Conservation (phyloP, 768 basidiomycete genomes). For the Pulveroboletus ravenelii region DNA sequence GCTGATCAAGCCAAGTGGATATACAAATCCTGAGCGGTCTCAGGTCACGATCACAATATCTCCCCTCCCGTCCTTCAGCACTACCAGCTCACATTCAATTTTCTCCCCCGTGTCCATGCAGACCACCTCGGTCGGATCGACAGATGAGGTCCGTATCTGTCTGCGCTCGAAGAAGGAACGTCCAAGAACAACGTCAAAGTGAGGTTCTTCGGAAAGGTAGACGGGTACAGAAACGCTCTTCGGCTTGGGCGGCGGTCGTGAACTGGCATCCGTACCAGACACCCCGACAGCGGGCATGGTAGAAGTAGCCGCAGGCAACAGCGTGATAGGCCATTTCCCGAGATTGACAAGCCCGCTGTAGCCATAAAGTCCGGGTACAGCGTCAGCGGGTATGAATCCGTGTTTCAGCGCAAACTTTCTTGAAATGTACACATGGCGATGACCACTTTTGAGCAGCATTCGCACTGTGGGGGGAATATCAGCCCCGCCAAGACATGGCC, state of each 20-base stretch:
- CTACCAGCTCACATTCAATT: constrained; percentile 87
- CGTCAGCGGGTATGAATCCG: constrained; percentile 83
- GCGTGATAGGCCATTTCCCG: constrained; percentile 83
- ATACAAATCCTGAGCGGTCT: neutral
- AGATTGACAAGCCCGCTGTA: constrained; percentile 86
- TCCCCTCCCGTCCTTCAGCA: constrained; percentile 86
- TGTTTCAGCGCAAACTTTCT: constrained; percentile 86
- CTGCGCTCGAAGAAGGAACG: constrained; percentile 79
- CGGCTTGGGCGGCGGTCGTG: constrained; percentile 18
- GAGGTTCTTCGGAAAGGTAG: constrained; percentile 89
- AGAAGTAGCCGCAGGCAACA: constrained; percentile 32
- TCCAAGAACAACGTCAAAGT: constrained; percentile 94
- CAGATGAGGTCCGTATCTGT: constrained; percentile 73
- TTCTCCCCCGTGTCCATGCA: constrained; percentile 92
- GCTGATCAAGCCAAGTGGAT: neutral
- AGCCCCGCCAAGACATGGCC: too few relatives aligned
- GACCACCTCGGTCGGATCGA: constrained; percentile 85
- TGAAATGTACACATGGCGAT: constrained; percentile 93
- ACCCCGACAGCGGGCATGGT: neutral
- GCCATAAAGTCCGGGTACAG: constrained; percentile 89
- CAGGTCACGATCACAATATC: constrained; percentile 83
- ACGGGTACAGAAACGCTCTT: constrained; percentile 54
- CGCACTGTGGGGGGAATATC: constrained; percentile 47
- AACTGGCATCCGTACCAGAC: neutral
- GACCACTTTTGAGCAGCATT: constrained; percentile 90